phyloP scores from a whole-genome alignment of 306 rosid genomes.

The Chamaecrista fasciculata region DNA sequence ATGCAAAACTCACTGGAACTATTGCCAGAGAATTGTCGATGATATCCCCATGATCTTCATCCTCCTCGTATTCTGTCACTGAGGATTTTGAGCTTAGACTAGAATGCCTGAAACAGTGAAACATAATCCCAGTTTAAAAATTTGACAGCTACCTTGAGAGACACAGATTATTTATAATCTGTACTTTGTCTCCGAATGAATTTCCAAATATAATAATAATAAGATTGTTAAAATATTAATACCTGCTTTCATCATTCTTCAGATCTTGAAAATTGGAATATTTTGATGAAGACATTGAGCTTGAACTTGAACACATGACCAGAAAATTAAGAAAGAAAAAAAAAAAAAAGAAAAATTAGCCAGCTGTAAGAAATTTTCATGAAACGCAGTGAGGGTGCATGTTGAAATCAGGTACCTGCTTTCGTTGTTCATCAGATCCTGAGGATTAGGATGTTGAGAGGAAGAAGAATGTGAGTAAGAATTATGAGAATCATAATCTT shows the following conservation, averaged over 20 bases:
- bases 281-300: neutral
- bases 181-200: neutral
- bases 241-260: conserved; percentile 32
- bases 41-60: conserved; percentile 34
- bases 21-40: conserved; percentile 49
- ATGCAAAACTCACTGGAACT: conserved; percentile 43
- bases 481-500: conserved; percentile 35
- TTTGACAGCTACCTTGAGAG: neutral
- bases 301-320: neutral
- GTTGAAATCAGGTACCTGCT: conserved; percentile 45
- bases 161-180: neutral
- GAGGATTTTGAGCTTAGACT: conserved; percentile 42
- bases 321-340: neutral
- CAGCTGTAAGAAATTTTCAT: neutral
- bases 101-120: conserved; percentile 50
- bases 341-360: neutral
- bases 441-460: conserved; percentile 27
- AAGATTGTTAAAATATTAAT: no score
- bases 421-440: conserved; percentile 38
- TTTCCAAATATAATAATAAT: neutral
- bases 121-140: conserved; percentile 20
- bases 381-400: neutral
- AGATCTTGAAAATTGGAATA: conserved; percentile 23
- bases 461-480: conserved; percentile 29
- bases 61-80: conserved; percentile 37